Conservation (phyloP, 2,329 filamentous ascomycete genomes). For the Apiospora malaysiana region DNA sequence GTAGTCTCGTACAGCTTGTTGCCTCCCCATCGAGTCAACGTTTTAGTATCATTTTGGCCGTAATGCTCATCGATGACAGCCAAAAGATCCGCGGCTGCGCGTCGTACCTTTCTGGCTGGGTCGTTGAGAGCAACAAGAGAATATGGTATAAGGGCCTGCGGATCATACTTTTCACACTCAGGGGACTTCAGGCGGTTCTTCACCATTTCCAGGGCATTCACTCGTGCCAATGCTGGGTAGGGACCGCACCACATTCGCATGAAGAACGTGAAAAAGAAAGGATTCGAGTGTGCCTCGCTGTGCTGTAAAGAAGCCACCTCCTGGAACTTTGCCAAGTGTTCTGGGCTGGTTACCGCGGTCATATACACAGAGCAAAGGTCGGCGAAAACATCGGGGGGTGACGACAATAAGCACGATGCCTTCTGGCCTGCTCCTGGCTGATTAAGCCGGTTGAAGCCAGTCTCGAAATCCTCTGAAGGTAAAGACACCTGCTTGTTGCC, state of each 20-base stretch:
- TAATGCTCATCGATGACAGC: constrained; percentile 60
- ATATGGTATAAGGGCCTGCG: constrained; percentile 86
- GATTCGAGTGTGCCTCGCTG: constrained; percentile 60
- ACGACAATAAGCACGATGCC: constrained; percentile 58
- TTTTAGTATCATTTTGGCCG: constrained; percentile 40
- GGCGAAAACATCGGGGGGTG: constrained; percentile 59
- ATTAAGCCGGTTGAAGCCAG: constrained; percentile 34
- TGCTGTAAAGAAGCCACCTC: constrained; percentile 60
- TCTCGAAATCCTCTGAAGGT: constrained; percentile 33
- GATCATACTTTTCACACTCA: constrained; percentile 61
- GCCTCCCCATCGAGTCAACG: constrained; percentile 64
- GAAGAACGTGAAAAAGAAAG: constrained; percentile 78
- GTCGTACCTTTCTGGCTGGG: constrained; percentile 75
- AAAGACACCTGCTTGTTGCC: constrained; percentile 24
- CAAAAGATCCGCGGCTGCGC: constrained; percentile 73
- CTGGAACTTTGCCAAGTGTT: constrained; percentile 58
- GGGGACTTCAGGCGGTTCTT: constrained; percentile 60
- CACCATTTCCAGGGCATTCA: constrained; percentile 71
- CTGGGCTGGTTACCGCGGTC: constrained; percentile 43
- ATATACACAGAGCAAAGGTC: constrained; percentile 64
- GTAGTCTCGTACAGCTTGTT: constrained; percentile 68
- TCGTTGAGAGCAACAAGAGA: constrained; percentile 77
- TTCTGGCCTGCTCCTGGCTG: constrained; percentile 41
- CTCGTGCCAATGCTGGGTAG: constrained; percentile 71
- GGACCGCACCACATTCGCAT: constrained; percentile 75